Evolutionary conservation across 805 yeast species (phyloP).

Genomic region (Hemisphaericaspora nanyangensis): DNA sequence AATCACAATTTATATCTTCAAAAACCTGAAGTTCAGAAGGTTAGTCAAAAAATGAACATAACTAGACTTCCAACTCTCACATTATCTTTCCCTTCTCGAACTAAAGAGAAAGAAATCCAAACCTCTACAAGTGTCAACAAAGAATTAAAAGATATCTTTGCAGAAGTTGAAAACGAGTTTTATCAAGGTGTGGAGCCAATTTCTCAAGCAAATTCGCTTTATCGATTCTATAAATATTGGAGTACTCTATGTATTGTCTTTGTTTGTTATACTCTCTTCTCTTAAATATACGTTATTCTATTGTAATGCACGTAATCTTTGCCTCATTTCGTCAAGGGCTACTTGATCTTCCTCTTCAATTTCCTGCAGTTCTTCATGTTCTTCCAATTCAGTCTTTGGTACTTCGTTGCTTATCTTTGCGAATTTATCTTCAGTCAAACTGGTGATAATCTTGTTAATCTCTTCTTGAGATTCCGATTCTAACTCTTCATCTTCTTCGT

Average conservation of each 20-base stretch:
- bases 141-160: too few species aligned
- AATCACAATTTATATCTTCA: conserved; percentile 4
- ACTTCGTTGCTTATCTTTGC: conserved; percentile 31
- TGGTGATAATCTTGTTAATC: conserved; percentile 55
- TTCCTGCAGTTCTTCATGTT: conserved; percentile 11
- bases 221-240: background rate
- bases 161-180: too few species aligned
- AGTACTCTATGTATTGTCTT: background rate
- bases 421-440: conserved; percentile 38
- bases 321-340: conserved; percentile 81
- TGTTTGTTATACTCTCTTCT: conserved; percentile 6
- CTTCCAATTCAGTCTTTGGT: conserved; percentile 23
- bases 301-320: conserved; percentile 81
- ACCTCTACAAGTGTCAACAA: too few species aligned
- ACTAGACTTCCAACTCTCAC: too few species aligned
- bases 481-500: conserved; percentile 63
- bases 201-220: background rate
- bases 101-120: too few species aligned
- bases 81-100: too few species aligned
- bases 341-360: conserved; percentile 53
- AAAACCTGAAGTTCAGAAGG: too few species aligned
- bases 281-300: conserved; percentile 12
- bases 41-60: too few species aligned
- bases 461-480: conserved; percentile 64
- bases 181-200: too few species aligned